Conservation (phyloP, 768 basidiomycete genomes). For the Lyophyllum shimeji region DNA sequence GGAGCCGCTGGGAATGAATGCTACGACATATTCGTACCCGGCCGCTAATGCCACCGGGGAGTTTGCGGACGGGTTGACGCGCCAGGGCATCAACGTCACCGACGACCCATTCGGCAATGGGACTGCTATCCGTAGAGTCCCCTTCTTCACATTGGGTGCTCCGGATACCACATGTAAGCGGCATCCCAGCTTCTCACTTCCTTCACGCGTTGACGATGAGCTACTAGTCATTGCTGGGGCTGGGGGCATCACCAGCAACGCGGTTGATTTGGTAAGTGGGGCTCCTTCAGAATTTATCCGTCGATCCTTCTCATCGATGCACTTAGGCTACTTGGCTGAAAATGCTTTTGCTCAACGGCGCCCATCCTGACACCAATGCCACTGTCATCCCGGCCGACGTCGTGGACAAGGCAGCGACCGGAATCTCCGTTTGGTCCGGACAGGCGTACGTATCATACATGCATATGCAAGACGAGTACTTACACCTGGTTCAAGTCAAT, state of each 20-base stretch:
- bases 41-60: conserved; percentile 19
- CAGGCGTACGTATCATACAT: conserved; percentile 6
- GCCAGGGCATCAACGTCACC: conserved; percentile 11
- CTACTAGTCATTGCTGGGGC: conserved; percentile 16
- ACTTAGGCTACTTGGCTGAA: conserved; percentile 22
- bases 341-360: conserved; percentile 14
- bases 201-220: background rate
- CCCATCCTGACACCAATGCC: conserved; percentile 22
- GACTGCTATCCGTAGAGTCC: background rate
- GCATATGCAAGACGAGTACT: too few relatives aligned
- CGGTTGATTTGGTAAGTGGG: conserved; percentile 18
- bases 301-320: background rate
- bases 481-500: conserved; percentile 2
- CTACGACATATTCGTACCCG: conserved; percentile 23
- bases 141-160: too few relatives aligned
- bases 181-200: background rate
- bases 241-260: conserved; percentile 24
- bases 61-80: conserved; percentile 21
- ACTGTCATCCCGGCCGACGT: conserved; percentile 25
- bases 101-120: conserved; percentile 1
- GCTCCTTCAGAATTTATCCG: background rate
- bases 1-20: conserved; percentile 22
- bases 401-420: conserved; percentile 20
- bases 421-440: conserved; percentile 20
- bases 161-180: too few relatives aligned